phyloP scores from a whole-genome alignment of 495 filamentous ascomycete genomes.

The Penicillium odoratum region DNA sequence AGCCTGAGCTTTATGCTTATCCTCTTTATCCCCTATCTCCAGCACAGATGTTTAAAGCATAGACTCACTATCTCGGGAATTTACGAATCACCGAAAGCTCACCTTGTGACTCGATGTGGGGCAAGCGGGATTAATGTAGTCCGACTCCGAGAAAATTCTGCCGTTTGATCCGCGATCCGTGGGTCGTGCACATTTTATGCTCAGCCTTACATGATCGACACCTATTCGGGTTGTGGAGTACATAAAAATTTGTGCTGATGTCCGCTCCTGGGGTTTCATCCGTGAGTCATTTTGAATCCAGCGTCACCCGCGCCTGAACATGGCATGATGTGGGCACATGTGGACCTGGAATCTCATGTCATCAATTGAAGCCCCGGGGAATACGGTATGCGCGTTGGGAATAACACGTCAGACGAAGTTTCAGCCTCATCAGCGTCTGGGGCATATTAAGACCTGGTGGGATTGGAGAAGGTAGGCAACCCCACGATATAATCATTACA shows the following conservation, averaged over 20 bases:
- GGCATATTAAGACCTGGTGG: no score
- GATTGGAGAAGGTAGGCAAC: no score
- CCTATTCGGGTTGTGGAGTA: not conserved
- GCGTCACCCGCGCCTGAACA: no score
- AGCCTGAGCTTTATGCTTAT: not conserved
- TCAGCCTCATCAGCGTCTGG: no score
- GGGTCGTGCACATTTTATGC: slow-evolving; percentile 1
- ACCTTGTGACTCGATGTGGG: not conserved
- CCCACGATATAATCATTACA: no score
- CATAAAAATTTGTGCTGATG: not conserved
- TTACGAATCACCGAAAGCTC: not conserved
- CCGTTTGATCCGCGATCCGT: not conserved
- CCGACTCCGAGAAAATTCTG: not conserved
- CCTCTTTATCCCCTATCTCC: not conserved
- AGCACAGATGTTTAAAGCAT: not conserved
- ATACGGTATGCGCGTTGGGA: no score
- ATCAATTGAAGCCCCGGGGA: no score
- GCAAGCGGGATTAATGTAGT: not conserved
- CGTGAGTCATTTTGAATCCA: not conserved
- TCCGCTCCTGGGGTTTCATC: not conserved
- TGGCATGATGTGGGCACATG: no score
- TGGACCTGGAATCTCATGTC: no score
- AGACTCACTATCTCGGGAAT: not conserved
- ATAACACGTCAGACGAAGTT: no score
- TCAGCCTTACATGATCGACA: slow-evolving; percentile 1